Evolutionary conservation across 306 rosid genomes (phyloP).

Genomic region (Medicago truncatula): DNA sequence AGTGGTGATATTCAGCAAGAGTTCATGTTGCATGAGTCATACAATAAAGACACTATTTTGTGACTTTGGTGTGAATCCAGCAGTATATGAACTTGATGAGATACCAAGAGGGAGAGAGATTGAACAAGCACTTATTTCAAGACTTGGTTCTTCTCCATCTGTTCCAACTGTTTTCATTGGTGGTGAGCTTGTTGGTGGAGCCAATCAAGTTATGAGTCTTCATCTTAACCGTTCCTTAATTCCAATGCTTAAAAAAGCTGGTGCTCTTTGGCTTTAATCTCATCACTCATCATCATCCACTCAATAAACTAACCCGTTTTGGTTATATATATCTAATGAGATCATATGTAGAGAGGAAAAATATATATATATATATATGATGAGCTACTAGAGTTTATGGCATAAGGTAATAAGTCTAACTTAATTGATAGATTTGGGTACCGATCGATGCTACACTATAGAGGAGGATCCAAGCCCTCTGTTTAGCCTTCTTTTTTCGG

Average conservation of each 20-base stretch:
- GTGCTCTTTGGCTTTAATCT: constrained; percentile 79
- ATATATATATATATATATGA: constrained; percentile 22
- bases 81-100: constrained; percentile 89
- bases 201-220: constrained; percentile 92
- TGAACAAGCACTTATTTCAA: constrained; percentile 72
- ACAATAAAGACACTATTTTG: constrained; percentile 76
- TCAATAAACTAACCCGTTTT: constrained; percentile 31
- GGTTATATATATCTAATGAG: constrained; percentile 37
- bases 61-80: constrained; percentile 88
- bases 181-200: constrained; percentile 83
- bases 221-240: constrained; percentile 81
- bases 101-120: constrained; percentile 82
- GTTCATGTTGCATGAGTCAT: constrained; percentile 87
- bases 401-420: not conserved
- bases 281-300: not conserved
- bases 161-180: constrained; percentile 91
- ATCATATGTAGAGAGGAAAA: constrained; percentile 20
- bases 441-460: not conserved
- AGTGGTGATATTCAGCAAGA: constrained; percentile 96
- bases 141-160: constrained; percentile 71
- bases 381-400: constrained; percentile 4
- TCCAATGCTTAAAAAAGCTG: constrained; percentile 89
- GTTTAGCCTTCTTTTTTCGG: not conserved
- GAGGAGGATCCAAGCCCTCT: not conserved
- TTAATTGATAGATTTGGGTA: not conserved